A percentile compares a stretch with the other conserved stretches of the same genome.
Conservation (phyloP, 2,329 filamentous ascomycete genomes). For the Plenodomus tracheiphilus region DNA sequence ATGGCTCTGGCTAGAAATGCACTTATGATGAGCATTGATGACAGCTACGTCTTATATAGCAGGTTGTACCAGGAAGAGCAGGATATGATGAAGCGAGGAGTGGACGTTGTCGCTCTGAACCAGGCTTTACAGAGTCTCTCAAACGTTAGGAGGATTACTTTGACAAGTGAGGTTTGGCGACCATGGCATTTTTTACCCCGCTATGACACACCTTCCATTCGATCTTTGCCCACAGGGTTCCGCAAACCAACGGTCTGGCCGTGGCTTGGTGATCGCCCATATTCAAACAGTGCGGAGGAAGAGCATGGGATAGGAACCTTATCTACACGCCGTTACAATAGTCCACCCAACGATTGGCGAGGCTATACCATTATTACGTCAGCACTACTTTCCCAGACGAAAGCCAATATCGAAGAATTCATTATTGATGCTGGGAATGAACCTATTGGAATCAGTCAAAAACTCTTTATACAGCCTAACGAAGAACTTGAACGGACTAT, state of each 20-base stretch:
- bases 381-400: neutral
- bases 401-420: neutral
- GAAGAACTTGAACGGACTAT: neutral
- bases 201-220: constrained; percentile 51
- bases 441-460: neutral
- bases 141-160: constrained; percentile 40
- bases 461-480: neutral
- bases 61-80: constrained; percentile 40
- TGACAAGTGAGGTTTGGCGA: constrained; percentile 49
- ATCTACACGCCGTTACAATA: neutral
- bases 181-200: constrained; percentile 37
- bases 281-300: constrained; percentile 3
- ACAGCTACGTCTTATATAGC: constrained; percentile 35
- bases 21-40: constrained; percentile 23
- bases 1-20: constrained; percentile 18
- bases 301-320: neutral
- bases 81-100: constrained; percentile 25
- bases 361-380: neutral
- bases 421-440: neutral
- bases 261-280: constrained; percentile 28
- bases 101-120: constrained; percentile 39
- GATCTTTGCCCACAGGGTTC: constrained; percentile 46
- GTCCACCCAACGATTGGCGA: neutral
- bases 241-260: constrained; percentile 45
- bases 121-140: constrained; percentile 43